These are phyloP conservation scores for Juncus inflexus DNA, from an alignment of 176 grass and related monocot species.

Conservation along the genomic window DNA sequence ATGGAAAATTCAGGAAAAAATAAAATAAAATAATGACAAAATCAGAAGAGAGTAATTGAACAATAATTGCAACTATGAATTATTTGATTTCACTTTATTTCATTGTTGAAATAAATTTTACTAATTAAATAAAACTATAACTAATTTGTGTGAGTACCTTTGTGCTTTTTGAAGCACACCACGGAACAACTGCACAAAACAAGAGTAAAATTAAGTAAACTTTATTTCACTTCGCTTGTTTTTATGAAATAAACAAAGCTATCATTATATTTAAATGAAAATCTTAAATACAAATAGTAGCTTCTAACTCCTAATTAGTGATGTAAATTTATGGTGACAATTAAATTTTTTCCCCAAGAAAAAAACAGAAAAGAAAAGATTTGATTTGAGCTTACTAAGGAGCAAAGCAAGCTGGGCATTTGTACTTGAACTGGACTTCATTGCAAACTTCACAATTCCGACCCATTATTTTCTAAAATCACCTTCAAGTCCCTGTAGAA, in stretches of 20 bases:
- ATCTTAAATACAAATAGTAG: background rate
- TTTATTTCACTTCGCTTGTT: background rate
- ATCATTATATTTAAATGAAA: background rate
- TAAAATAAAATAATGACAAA: constrained; percentile 3
- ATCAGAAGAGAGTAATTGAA: background rate
- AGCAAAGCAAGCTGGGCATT: constrained; percentile 71
- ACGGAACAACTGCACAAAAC: constrained; percentile 76
- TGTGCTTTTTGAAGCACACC: constrained; percentile 91
- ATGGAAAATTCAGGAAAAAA: constrained; percentile 11
- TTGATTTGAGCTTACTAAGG: constrained; percentile 62
- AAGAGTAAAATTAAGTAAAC: constrained; percentile 20
- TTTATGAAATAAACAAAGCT: background rate
- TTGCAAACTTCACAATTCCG: constrained; percentile 65
- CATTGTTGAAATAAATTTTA: background rate
- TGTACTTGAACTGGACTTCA: constrained; percentile 78
- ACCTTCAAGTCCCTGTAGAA: background rate
- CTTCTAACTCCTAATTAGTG: background rate
- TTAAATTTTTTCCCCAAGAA: background rate
- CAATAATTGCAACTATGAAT: background rate
- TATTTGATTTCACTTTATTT: background rate
- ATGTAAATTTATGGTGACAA: background rate
- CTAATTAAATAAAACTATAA: constrained; percentile 5
- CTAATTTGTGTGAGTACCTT: constrained; percentile 49
- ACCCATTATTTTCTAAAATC: background rate
- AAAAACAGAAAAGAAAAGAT: too few species aligned